Evolutionary conservation across 2,329 filamentous ascomycete species (phyloP), one percentile per base, ranked within the genome.

Genomic region (Colletotrichum sp.): DNA sequence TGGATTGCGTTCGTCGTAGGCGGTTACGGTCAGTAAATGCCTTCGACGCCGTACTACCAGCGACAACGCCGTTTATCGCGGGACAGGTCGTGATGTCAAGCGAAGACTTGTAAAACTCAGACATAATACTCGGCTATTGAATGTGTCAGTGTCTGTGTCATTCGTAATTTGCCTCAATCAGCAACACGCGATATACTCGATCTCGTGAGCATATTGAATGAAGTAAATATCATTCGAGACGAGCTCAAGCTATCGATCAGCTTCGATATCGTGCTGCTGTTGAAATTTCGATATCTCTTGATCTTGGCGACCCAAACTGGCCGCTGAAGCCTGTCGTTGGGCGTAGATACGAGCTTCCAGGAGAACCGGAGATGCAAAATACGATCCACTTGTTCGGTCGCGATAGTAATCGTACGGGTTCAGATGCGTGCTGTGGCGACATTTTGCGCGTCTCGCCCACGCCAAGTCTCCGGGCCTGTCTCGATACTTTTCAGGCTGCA

Each of bases 341-440:
- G 29, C 16, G 61, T 44, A 73, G 70, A 73, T 52, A 76, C 61
- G 44, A 62, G 49, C 13, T n/a, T 61, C 55, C 36, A 73, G 34
- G 70, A 52, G 34, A 55, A 36, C 70, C 70, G 74, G 74, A 76
- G 70, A 74, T 73, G 64, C 74, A 44, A 65, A 66, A 55, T 65
- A 16, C 49, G 49, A 52, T 76, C 74, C 74, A 76, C 74, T 59
- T 29, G 49, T 32, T 39, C 29, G 27, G 70, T 29, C 70, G n/a
- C 68, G 70, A 59, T 44, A 62, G 65, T 16, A 27, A 19, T 19
- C 15, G 19, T 16, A 29, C 64, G 22, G 25, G 29, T 36, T 27
- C n/a, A 27, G 62, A 11, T 55, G 22, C n/a, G n/a, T 49, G 32
- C n/a, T 49, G 64, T 30, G 30, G 39, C 57, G 34, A 27, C 64